phyloP scores from a whole-genome alignment of 768 basidiomycete genomes.

The Termitomyces sp. region DNA sequence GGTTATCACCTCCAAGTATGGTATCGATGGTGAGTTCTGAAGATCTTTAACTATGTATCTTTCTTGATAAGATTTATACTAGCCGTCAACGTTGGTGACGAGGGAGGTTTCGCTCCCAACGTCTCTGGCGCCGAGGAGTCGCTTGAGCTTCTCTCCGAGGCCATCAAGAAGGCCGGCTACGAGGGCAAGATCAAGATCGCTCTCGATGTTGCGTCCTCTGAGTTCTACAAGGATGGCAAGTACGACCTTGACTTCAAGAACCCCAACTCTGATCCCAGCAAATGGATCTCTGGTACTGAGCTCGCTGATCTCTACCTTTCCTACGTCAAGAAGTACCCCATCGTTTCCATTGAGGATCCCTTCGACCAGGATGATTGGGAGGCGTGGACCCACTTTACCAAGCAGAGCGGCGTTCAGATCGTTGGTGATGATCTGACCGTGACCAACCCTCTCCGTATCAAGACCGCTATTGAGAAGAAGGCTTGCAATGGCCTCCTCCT shows the following conservation, averaged over 20 bases:
- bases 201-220: conserved; percentile 97
- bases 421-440: conserved; percentile 98
- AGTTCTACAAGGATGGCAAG: conserved; percentile 99
- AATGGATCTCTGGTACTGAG: conserved; percentile 91
- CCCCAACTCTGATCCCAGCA: conserved; percentile 96
- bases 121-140: conserved; percentile 97
- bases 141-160: conserved; percentile 91
- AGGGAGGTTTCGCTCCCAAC: conserved; percentile 99
- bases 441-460: conserved; percentile 95
- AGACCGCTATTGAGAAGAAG: conserved; percentile 99
- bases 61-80: conserved; percentile 12
- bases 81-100: conserved; percentile 99
- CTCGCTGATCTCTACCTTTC: conserved; percentile 90
- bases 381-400: conserved; percentile 93
- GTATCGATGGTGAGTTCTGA: conserved; percentile 78
- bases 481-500: conserved; percentile 98
- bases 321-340: conserved; percentile 92
- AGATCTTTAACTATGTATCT: conserved; percentile 14
- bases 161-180: conserved; percentile 97
- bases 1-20: conserved; percentile 98
- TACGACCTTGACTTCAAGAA: conserved; percentile 99
- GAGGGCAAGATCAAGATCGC: conserved; percentile 99
- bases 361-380: conserved; percentile 99
- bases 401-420: conserved; percentile 77
- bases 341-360: conserved; percentile 94